Evolutionary conservation across 495 filamentous ascomycete species (phyloP).

Genomic region (Clohesyomyces aquaticus): DNA sequence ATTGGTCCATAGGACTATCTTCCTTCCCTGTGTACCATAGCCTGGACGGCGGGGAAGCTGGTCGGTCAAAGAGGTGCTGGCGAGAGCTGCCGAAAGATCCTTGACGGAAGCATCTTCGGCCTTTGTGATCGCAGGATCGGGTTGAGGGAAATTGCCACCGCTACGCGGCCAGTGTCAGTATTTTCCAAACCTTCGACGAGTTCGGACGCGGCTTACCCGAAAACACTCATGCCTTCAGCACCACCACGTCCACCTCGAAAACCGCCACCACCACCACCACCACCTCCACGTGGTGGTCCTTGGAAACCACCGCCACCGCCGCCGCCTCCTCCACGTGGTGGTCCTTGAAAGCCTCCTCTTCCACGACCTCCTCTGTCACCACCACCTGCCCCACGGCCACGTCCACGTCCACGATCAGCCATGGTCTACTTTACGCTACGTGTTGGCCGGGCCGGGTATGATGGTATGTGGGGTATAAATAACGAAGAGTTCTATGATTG

Average conservation of each 20-base stretch:
- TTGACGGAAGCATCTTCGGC: conserved; percentile 29
- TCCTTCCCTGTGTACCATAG: conserved; percentile 51
- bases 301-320: conserved; percentile 7
- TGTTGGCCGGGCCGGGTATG: not conserved
- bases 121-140: conserved; percentile 32
- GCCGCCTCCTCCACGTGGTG: not conserved
- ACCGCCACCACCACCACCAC: conserved; percentile 7
- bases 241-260: conserved; percentile 14
- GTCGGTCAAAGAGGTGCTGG: conserved; percentile 10
- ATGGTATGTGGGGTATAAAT: not conserved
- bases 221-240: conserved; percentile 4
- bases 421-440: conserved; percentile 7
- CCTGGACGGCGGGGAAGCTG: conserved; percentile 48
- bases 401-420: conserved; percentile 23
- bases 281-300: conserved; percentile 14
- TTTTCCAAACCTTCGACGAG: no score
- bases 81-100: conserved; percentile 15
- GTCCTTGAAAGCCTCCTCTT: conserved; percentile 4
- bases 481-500: not conserved
- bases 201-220: conserved; percentile 20
- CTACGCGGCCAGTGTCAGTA: conserved; percentile 9
- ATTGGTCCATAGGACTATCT: conserved; percentile 52
- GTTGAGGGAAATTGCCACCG: conserved; percentile 30
- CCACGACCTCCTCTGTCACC: conserved; percentile 11
- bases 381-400: conserved; percentile 23